Conservation (phyloP, 495 filamentous ascomycete species). For the Annulohypoxylon moriforme region DNA sequence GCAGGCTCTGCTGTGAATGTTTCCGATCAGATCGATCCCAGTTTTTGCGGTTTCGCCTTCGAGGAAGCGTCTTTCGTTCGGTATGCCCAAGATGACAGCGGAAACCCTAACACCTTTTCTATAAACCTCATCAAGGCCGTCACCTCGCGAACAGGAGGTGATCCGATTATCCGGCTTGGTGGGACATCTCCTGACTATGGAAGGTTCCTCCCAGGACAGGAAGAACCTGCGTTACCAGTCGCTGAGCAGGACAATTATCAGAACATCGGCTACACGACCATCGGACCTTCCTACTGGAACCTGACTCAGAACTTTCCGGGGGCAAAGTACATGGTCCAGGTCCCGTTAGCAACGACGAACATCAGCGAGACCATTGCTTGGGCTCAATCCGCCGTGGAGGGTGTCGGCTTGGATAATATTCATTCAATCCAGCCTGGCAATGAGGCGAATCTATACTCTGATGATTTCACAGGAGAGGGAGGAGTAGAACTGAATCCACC, state of each 20-base stretch:
- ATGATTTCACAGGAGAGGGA: constrained; percentile 35
- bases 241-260: constrained; percentile 48
- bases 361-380: constrained; percentile 47
- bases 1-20: constrained; percentile 1
- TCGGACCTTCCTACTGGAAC: constrained; percentile 46
- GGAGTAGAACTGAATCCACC: constrained; percentile 45
- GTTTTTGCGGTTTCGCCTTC: constrained; percentile 46
- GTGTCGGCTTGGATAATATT: constrained; percentile 40
- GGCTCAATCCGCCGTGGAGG: constrained; percentile 41
- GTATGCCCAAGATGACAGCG: constrained; percentile 43
- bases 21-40: constrained; percentile 36
- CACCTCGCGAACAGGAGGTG: constrained; percentile 43
- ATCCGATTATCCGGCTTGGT: constrained; percentile 46
- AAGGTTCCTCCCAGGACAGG: constrained; percentile 44
- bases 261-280: constrained; percentile 44
- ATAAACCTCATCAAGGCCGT: constrained; percentile 44
- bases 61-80: constrained; percentile 46
- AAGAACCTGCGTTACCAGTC: constrained; percentile 41
- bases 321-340: constrained; percentile 47
- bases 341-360: constrained; percentile 47
- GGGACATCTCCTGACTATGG: constrained; percentile 48
- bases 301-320: constrained; percentile 42
- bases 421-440: constrained; percentile 49
- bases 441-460: constrained; percentile 44
- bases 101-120: constrained; percentile 45